A percentile compares a stretch with the other conserved stretches of the same genome.
These are phyloP conservation scores for Coriolopsis trogii DNA, from an alignment of 1,284 basidiomycete genomes.

Conservation along the genomic window DNA sequence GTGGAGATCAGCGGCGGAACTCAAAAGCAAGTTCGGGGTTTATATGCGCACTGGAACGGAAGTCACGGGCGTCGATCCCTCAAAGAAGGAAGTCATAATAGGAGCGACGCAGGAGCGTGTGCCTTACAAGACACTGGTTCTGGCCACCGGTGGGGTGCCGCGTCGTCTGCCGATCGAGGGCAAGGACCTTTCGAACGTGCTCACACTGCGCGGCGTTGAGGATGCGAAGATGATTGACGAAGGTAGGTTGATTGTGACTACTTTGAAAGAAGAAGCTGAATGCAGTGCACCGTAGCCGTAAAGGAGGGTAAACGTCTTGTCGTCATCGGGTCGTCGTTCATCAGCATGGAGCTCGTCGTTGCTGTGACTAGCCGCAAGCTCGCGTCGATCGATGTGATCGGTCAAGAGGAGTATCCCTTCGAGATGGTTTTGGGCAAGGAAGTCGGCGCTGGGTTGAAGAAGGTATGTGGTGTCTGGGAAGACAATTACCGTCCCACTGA, in stretches of 20 bases:
- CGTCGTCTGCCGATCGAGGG: constrained; percentile 81
- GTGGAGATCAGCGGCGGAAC: constrained; percentile 72
- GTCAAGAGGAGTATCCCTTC: constrained; percentile 86
- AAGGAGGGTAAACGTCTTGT: constrained; percentile 79
- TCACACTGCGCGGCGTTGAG: constrained; percentile 72
- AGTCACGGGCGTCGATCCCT: constrained; percentile 70
- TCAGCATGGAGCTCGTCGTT: constrained; percentile 89
- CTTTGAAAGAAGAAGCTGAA: constrained; percentile 2
- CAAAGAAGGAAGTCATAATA: constrained; percentile 62
- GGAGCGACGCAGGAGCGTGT: constrained; percentile 60
- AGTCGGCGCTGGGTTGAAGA: constrained; percentile 80
- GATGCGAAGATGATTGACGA: constrained; percentile 81
- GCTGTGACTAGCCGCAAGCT: constrained; percentile 78
- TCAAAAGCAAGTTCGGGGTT: constrained; percentile 83
- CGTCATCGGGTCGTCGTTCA: constrained; percentile 91
- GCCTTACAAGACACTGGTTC: constrained; percentile 73
- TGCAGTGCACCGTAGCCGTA: constrained; percentile 17
- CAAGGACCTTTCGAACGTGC: constrained; percentile 77
- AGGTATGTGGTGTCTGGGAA: constrained; percentile 47
- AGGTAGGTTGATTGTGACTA: constrained; percentile 42
- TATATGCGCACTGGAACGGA: constrained; percentile 73
- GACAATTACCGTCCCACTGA: neutral
- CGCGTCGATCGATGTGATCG: constrained; percentile 80
- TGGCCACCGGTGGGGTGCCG: constrained; percentile 72
- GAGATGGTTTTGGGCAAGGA: constrained; percentile 81